phyloP scores from a whole-genome alignment of 768 basidiomycete genomes.

The Tephrocybe sp. region DNA sequence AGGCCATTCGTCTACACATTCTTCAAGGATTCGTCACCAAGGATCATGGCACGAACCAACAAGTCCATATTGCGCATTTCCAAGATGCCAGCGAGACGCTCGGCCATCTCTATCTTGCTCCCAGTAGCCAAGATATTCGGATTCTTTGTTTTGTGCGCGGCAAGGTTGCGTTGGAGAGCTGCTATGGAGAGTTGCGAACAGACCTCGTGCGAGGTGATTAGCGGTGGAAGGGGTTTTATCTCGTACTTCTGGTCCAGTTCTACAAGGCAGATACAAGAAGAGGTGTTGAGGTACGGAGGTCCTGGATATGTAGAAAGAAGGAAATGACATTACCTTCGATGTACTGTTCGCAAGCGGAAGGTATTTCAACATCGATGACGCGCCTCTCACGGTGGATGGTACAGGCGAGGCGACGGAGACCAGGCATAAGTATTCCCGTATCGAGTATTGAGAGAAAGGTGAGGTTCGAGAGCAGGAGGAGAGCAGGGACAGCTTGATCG shows the following conservation, averaged over 20 bases:
- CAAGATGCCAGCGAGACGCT: slow-evolving; percentile 45
- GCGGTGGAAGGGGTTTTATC: slow-evolving; percentile 43
- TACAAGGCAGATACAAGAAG: slow-evolving; percentile 21
- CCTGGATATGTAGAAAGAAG: too few species aligned
- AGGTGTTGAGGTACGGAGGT: neutral
- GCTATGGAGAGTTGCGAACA: slow-evolving; percentile 41
- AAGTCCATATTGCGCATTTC: slow-evolving; percentile 48
- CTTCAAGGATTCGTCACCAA: slow-evolving; percentile 14
- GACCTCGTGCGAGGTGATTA: slow-evolving; percentile 41
- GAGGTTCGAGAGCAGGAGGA: slow-evolving; percentile 47
- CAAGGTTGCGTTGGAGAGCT: slow-evolving; percentile 55
- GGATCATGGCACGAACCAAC: slow-evolving; percentile 44
- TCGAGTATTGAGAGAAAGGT: slow-evolving; percentile 49
- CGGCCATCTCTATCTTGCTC: slow-evolving; percentile 45
- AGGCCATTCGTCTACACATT: neutral
- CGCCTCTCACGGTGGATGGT: slow-evolving; percentile 34
- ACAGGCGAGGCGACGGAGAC: slow-evolving; percentile 49
- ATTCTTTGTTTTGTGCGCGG: slow-evolving; percentile 51
- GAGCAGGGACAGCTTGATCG: slow-evolving; percentile 55
- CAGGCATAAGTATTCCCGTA: slow-evolving; percentile 55
- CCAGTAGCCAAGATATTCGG: slow-evolving; percentile 42
- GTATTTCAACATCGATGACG: slow-evolving; percentile 51
- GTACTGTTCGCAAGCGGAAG: slow-evolving; percentile 49
- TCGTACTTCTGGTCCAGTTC: slow-evolving; percentile 49
- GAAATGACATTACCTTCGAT: slow-evolving; percentile 42